Evolutionary conservation across 345 rosid genomes (phyloP).

Genomic region (Pugionium cornutum): DNA sequence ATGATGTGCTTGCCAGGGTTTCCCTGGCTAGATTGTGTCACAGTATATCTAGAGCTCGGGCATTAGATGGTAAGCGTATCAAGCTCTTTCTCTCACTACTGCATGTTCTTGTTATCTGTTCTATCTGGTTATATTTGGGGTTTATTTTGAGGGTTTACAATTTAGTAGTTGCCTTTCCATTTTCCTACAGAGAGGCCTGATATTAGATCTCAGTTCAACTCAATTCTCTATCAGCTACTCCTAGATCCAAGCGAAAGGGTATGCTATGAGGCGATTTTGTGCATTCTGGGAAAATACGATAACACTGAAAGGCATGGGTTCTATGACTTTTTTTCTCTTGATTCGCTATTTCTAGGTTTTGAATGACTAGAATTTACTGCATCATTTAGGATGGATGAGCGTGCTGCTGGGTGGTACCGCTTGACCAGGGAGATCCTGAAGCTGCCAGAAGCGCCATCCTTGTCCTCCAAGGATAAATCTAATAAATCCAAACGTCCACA

Average conservation of each 20-base stretch:
- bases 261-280: slow-evolving; percentile 94
- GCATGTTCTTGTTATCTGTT: slow-evolving; percentile 12
- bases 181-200: slow-evolving; percentile 82
- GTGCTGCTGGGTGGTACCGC: slow-evolving; percentile 98
- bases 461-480: slow-evolving; percentile 75
- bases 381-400: slow-evolving; percentile 77
- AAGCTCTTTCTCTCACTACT: slow-evolving; percentile 25
- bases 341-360: slow-evolving; percentile 23
- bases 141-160: slow-evolving; percentile 6
- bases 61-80: slow-evolving; percentile 77
- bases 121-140: background rate
- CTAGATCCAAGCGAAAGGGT: slow-evolving; percentile 99
- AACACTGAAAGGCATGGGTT: slow-evolving; percentile 65
- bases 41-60: slow-evolving; percentile 82
- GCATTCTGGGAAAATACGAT: slow-evolving; percentile 84
- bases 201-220: slow-evolving; percentile 88
- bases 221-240: slow-evolving; percentile 90
- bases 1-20: slow-evolving; percentile 98
- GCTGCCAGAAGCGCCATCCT: slow-evolving; percentile 90
- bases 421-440: slow-evolving; percentile 95
- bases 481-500: slow-evolving; percentile 93
- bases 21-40: slow-evolving; percentile 93
- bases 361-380: slow-evolving; percentile 23
- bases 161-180: slow-evolving; percentile 34
- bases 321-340: slow-evolving; percentile 22